Evolutionary conservation across 345 rosid genomes (phyloP).

Genomic region (Turritis glabra): DNA sequence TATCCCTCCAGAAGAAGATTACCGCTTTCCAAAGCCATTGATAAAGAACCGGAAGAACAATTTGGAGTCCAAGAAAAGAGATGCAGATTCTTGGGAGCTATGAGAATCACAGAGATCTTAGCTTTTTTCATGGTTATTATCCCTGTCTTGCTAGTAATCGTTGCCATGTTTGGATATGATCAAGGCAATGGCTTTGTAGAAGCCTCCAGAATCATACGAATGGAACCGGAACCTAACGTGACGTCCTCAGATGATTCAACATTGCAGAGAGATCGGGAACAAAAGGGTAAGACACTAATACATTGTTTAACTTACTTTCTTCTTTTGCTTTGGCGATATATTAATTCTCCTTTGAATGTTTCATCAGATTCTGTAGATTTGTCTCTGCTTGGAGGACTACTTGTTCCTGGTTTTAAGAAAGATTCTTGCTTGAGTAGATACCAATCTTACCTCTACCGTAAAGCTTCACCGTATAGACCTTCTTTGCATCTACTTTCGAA

Average conservation of each 20-base stretch:
- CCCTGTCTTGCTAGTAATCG: constrained; percentile 40
- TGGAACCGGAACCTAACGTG: constrained; percentile 31
- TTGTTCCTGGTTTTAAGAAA: constrained; percentile 56
- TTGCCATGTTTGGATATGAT: constrained; percentile 41
- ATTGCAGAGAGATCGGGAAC: constrained; percentile 20
- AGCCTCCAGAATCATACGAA: constrained; percentile 47
- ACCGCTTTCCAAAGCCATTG: constrained; percentile 31
- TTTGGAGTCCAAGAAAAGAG: constrained; percentile 36
- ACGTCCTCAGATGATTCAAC: constrained; percentile 25
- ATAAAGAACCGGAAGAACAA: constrained; percentile 35
- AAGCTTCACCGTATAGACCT: constrained; percentile 53
- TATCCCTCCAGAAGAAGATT: constrained; percentile 50
- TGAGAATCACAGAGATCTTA: constrained; percentile 47
- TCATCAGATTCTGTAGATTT: constrained; percentile 34
- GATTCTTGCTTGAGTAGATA: constrained; percentile 58
- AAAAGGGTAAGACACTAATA: constrained; percentile 16
- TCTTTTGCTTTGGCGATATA: not conserved
- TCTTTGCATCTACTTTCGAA: constrained; percentile 58
- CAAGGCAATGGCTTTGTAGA: constrained; percentile 47
- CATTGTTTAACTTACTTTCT: not conserved
- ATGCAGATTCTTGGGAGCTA: constrained; percentile 37
- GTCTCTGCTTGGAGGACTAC: constrained; percentile 55
- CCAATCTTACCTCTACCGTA: constrained; percentile 50
- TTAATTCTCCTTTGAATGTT: not conserved
- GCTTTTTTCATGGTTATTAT: constrained; percentile 40